Percentiles rank a stretch among this genome's conserved stretches.
Evolutionary conservation across 805 yeast species (phyloP).

Genomic region (Jamesozyma gamospora): DNA sequence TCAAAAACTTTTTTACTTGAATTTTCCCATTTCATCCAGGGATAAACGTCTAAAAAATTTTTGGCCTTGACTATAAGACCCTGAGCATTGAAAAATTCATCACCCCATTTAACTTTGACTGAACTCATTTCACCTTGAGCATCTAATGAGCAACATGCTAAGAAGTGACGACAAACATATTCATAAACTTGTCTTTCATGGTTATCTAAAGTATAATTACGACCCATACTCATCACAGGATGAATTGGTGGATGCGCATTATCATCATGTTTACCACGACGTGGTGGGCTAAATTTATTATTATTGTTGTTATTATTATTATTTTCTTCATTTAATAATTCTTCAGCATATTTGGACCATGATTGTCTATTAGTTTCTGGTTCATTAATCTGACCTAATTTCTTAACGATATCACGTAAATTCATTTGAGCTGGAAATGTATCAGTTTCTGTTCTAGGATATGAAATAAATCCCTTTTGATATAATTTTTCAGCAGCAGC

Average conservation of each 20-base stretch:
- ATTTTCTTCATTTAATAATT: constrained; percentile 22
- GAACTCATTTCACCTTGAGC: constrained; percentile 69
- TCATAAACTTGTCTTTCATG: constrained; percentile 70
- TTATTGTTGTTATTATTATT: constrained; percentile 16
- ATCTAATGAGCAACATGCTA: constrained; percentile 88
- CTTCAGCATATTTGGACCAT: constrained; percentile 69
- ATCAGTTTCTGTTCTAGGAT: constrained; percentile 97
- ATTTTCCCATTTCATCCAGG: constrained; percentile 68
- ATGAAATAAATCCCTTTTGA: constrained; percentile 77
- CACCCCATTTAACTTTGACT: constrained; percentile 64
- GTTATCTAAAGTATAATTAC: constrained; percentile 18
- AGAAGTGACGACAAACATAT: constrained; percentile 71
- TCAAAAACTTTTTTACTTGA: constrained; percentile 31
- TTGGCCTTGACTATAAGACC: constrained; percentile 66
- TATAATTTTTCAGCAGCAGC: constrained; percentile 76
- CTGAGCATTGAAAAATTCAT: constrained; percentile 59
- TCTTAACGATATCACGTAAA: constrained; percentile 46
- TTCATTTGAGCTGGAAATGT: constrained; percentile 72
- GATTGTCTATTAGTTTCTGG: constrained; percentile 51
- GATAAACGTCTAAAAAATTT: constrained; percentile 74
- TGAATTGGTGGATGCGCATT: constrained; percentile 98
- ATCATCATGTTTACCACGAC: constrained; percentile 79
- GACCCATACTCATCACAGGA: constrained; percentile 43
- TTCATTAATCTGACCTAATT: constrained; percentile 36
- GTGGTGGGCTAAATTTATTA: constrained; percentile 50